These are phyloP conservation scores for Gracilaria domingensis DNA, from an alignment of 23 red algal species.

Conservation along the genomic window DNA sequence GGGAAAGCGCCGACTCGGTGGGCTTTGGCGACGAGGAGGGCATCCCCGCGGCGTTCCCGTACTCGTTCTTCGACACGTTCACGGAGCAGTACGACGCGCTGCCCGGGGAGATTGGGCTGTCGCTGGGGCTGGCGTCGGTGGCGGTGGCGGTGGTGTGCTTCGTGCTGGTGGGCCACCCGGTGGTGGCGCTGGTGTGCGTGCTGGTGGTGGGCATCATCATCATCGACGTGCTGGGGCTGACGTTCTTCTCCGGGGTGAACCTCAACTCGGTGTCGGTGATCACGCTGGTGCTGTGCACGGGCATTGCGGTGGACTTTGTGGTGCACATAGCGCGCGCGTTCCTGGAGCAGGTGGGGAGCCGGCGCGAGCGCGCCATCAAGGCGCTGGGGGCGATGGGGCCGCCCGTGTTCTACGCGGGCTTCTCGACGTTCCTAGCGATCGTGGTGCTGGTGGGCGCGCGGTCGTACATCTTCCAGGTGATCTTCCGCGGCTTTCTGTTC, in stretches of 20 bases:
- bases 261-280: slow-evolving; percentile 79
- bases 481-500: slow-evolving; percentile 75
- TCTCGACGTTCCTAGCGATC: slow-evolving; percentile 80
- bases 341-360: slow-evolving; percentile 69
- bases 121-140: slow-evolving; percentile 72
- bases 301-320: slow-evolving; percentile 66
- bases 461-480: slow-evolving; percentile 76
- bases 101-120: slow-evolving; percentile 61
- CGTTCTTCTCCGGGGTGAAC: slow-evolving; percentile 67
- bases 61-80: slow-evolving; percentile 72
- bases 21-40: slow-evolving; percentile 52
- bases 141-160: slow-evolving; percentile 74
- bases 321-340: slow-evolving; percentile 76
- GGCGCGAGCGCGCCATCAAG: slow-evolving; percentile 59
- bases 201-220: slow-evolving; percentile 71
- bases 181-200: slow-evolving; percentile 65
- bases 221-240: slow-evolving; percentile 73
- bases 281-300: slow-evolving; percentile 67
- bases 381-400: slow-evolving; percentile 77
- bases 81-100: slow-evolving; percentile 75
- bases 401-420: slow-evolving; percentile 79
- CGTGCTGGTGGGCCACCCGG: slow-evolving; percentile 67
- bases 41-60: slow-evolving; percentile 64
- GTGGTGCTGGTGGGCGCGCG: slow-evolving; percentile 55
- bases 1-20: slow-evolving; percentile 37